These are phyloP conservation scores for Fusarium albosuccineum DNA, from an alignment of 2,329 filamentous ascomycete species.

Conservation along the genomic window DNA sequence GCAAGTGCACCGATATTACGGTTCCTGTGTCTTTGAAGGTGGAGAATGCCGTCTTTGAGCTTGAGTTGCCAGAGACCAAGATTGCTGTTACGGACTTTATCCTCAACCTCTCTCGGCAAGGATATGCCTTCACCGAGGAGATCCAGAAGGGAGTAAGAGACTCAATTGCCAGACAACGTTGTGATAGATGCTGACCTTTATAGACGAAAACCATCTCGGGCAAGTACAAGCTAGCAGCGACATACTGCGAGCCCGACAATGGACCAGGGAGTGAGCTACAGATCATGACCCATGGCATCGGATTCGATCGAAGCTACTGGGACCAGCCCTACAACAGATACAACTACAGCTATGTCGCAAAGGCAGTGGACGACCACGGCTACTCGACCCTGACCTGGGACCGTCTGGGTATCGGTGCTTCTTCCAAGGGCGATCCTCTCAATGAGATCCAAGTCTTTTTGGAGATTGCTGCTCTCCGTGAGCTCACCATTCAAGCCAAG, in stretches of 20 bases:
- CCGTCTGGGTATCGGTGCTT: constrained; percentile 71
- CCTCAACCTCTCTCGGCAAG: constrained; percentile 62
- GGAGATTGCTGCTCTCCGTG: constrained; percentile 69
- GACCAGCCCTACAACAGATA: constrained; percentile 68
- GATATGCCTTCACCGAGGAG: constrained; percentile 62
- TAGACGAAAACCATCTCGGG: constrained; percentile 65
- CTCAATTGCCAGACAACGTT: neutral
- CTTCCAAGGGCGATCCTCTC: constrained; percentile 69
- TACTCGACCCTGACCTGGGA: constrained; percentile 73
- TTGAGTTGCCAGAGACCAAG: constrained; percentile 62
- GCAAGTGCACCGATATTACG: constrained; percentile 62
- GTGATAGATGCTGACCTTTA: constrained; percentile 7
- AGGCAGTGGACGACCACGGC: constrained; percentile 65
- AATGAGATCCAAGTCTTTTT: constrained; percentile 70
- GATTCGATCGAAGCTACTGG: constrained; percentile 68
- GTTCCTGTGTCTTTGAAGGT: constrained; percentile 68
- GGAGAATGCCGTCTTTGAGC: constrained; percentile 65
- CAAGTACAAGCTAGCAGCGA: constrained; percentile 69
- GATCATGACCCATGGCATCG: constrained; percentile 58
- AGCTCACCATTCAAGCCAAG: constrained; percentile 65
- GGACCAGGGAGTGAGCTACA: constrained; percentile 55
- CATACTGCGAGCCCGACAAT: constrained; percentile 70
- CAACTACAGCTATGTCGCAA: constrained; percentile 73
- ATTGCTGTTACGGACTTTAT: constrained; percentile 70
- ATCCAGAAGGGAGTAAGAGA: constrained; percentile 57